Percentiles rank a stretch among this genome's conserved stretches.
These are phyloP conservation scores for Tolypocladium sp. DNA, from an alignment of 2,329 filamentous ascomycete genomes.

Conservation along the genomic window DNA sequence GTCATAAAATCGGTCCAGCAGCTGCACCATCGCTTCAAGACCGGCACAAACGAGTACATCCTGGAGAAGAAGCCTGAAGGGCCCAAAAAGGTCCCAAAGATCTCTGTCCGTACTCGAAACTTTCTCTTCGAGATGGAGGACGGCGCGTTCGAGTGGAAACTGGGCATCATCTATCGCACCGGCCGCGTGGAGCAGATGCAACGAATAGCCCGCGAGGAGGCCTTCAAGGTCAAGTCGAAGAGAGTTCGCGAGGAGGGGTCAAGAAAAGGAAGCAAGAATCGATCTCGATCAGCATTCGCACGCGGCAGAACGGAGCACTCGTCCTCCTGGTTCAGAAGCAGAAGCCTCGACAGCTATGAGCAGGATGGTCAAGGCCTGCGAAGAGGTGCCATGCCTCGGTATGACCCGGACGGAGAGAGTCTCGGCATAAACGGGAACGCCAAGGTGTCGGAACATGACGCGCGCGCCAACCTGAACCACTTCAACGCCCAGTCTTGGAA, in stretches of 20 bases:
- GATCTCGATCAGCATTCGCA: slow-evolving; percentile 43
- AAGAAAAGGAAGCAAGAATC: slow-evolving; percentile 42
- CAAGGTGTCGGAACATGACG: slow-evolving; percentile 67
- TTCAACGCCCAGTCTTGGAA: slow-evolving; percentile 92
- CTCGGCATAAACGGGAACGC: slow-evolving; percentile 60
- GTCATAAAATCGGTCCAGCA: slow-evolving; percentile 80
- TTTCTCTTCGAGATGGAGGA: slow-evolving; percentile 91
- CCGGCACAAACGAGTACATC: slow-evolving; percentile 80
- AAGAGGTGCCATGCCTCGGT: slow-evolving; percentile 46
- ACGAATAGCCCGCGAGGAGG: slow-evolving; percentile 79
- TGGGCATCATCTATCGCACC: slow-evolving; percentile 86
- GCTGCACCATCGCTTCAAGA: slow-evolving; percentile 86
- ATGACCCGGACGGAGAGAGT: slow-evolving; percentile 67
- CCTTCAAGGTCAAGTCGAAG: slow-evolving; percentile 79
- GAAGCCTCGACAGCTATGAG: slow-evolving; percentile 40
- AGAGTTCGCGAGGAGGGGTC: slow-evolving; percentile 67
- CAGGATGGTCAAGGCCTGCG: slow-evolving; percentile 19
- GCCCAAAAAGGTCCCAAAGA: slow-evolving; percentile 77
- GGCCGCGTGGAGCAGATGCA: slow-evolving; percentile 87
- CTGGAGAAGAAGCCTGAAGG: slow-evolving; percentile 76
- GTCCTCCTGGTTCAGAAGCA: slow-evolving; percentile 36
- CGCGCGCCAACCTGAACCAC: slow-evolving; percentile 62
- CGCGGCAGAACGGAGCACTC: slow-evolving; percentile 22
- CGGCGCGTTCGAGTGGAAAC: slow-evolving; percentile 93
- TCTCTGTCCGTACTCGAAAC: slow-evolving; percentile 73